Percentiles rank a stretch among this genome's conserved stretches.
Evolutionary conservation across 1,139 yeast species (phyloP).

Genomic region (Pneumocystis canis): DNA sequence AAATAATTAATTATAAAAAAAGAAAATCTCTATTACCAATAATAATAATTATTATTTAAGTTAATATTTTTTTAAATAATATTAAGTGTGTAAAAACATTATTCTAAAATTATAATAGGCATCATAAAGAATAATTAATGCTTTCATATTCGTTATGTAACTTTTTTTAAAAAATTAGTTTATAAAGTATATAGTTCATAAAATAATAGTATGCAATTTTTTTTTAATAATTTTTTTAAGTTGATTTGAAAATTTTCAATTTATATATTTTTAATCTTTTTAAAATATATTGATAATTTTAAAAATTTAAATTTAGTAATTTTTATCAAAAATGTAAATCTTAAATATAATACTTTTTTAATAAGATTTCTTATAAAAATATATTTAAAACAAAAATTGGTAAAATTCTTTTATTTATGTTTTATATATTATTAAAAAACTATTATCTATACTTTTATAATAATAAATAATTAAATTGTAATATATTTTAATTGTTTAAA

Average conservation of each 20-base stretch:
- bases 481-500: slow-evolving; percentile 7
- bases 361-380: not conserved
- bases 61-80: slow-evolving; percentile 17
- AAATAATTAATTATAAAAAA: slow-evolving; percentile 44
- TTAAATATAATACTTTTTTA: not conserved
- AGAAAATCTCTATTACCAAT: slow-evolving; percentile 54
- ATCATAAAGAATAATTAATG: slow-evolving; percentile 58
- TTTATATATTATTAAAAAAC: slow-evolving; percentile 36
- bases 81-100: slow-evolving; percentile 36
- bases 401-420: slow-evolving; percentile 5
- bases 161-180: too few relatives aligned
- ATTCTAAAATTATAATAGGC: slow-evolving; percentile 53
- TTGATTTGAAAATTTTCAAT: slow-evolving; percentile 34
- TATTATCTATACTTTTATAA: slow-evolving; percentile 49
- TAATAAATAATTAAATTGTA: slow-evolving; percentile 31
- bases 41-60: slow-evolving; percentile 33
- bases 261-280: slow-evolving; percentile 13
- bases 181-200: slow-evolving; percentile 41
- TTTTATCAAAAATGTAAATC: not conserved
- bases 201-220: slow-evolving; percentile 57
- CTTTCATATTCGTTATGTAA: too few relatives aligned
- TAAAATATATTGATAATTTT: slow-evolving; percentile 12
- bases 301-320: not conserved
- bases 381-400: too few relatives aligned
- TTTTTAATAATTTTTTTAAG: slow-evolving; percentile 34